phyloP scores from a whole-genome alignment of 805 yeast genomes.

The Ogataea wickerhamii region DNA sequence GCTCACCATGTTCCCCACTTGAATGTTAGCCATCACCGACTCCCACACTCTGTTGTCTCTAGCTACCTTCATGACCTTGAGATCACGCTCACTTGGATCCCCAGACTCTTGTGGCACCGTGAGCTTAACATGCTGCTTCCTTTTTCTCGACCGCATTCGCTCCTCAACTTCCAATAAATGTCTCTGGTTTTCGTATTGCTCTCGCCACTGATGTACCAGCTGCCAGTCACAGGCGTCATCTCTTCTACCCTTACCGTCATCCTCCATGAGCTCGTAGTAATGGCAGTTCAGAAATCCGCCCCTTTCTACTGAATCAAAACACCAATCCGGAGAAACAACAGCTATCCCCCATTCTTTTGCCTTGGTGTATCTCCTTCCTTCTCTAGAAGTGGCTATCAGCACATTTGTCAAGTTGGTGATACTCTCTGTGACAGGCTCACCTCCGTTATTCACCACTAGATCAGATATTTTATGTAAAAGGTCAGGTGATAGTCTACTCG shows the following conservation, averaged over 20 bases:
- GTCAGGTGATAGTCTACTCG: constrained; percentile 27
- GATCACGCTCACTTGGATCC: constrained; percentile 19
- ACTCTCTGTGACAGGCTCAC: constrained; percentile 49
- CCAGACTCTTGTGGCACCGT: neutral
- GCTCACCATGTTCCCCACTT: constrained; percentile 9
- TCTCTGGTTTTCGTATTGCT: constrained; percentile 8
- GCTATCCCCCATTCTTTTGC: constrained; percentile 54
- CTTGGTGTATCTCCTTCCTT: constrained; percentile 51
- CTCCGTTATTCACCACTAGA: constrained; percentile 36
- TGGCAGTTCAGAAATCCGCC: constrained; percentile 38
- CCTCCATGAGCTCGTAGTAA: constrained; percentile 35
- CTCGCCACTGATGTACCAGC: constrained; percentile 15
- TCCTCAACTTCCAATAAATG: constrained; percentile 4
- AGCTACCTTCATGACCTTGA: constrained; percentile 25
- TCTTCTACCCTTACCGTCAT: constrained; percentile 21
- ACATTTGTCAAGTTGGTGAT: constrained; percentile 42
- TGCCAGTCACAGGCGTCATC: constrained; percentile 40
- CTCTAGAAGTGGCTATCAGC: constrained; percentile 46
- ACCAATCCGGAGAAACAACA: constrained; percentile 52
- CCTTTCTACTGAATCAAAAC: constrained; percentile 43
- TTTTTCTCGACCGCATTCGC: constrained; percentile 11
- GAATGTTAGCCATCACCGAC: constrained; percentile 23
- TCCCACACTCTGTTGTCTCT: constrained; percentile 22
- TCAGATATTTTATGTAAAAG: constrained; percentile 27
- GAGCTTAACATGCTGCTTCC: constrained; percentile 5